Evolutionary conservation across 2,329 filamentous ascomycete genomes (phyloP), one percentile per base, ranked within the genome.

Genomic region (Nemania sp.): DNA sequence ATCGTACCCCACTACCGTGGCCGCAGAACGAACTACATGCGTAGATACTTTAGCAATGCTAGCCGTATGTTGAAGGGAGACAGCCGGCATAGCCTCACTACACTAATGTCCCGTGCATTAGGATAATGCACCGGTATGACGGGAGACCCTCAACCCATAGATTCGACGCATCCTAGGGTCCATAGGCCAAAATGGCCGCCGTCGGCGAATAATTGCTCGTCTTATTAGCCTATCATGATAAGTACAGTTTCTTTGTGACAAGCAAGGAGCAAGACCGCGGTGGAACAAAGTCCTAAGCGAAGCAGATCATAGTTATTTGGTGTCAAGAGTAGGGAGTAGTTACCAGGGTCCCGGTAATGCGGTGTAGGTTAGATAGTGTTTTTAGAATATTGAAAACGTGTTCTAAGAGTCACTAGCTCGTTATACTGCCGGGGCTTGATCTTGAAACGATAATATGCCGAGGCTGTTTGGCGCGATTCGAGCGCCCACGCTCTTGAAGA

Each of bases 391-490:
- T 51, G 47, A 27, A 51, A 51, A 51, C 41, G 41, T 45, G 24
- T 27, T 27, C 47, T 13, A 51, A 26, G 47, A 13, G 47, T 26
- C 6, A 51, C 47, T 51, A 38, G n/a, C 54, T 22, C 11, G 32
- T 15, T 29, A 38, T 57, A 27, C 29, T 32, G 38, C 55, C 45
- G 45, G 52, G n/a, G 64, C 27, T 56, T 60, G 45, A 64, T 63
- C 64, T 67, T 63, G 64, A 67, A 67, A 67, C 64, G 43, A 59
- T 24, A 35, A 63, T 49, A 59, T 53, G 45, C 66, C 61, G 66
- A 64, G 49, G 55, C 52, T 55, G 35, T 53, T 56, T 64, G 29
- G 49, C 26, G 60, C 51, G 24, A 62, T 62, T 22, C 15, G 38
- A 43, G 18, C 24, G 47, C 47, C 47, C 47, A 54, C 51, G 51